Base-by-base conservation (phyloP, 1,284 basidiomycete genomes). In the Ustilago shanxiensis region DNA sequence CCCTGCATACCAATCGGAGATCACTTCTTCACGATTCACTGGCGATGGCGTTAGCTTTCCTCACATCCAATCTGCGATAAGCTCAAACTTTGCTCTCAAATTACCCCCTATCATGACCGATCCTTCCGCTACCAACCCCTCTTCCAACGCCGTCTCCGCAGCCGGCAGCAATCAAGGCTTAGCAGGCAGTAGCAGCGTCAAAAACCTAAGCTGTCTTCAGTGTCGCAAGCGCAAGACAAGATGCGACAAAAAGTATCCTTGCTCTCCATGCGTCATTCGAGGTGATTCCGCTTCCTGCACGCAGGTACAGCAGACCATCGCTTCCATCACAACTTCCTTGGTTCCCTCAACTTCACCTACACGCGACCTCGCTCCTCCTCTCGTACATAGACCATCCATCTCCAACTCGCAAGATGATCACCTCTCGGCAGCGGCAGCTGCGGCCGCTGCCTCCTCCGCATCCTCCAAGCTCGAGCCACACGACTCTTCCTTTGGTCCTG, bases 161-260 rank as follows among this genome's bases (percentile, higher is more conserved):
- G 47, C 20, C 54, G 64, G 28, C 22, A 14, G 26, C 41, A 58
- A 49, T 16, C 4, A 45, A 33, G n/a, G 33, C 39, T 7, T 55
- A 10, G 39, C 26, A 14, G 52, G 39, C 9, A 62, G 41, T 56
- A 75, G 72, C 60, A 70, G 63, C 67, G 64, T 70, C 60, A 75
- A 75, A 51, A 75, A 70, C 26, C 72, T 75, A 55, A 75, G 72
- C 58, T 75, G 72, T 45, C 57, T 75, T 18, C 67, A 75, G 54
- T 75, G 72, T 57, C 72, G 72, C 53, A 75, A 67, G 31, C 72
- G 72, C 67, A 75, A 75, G 54, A 75, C 72, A 11, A 57, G 72
- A 64, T 75, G 72, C 26, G 72, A 75, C 35, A 70, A 70, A 45
- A 75, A 75, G 52, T 75, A 75, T 24, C 72, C 72, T 16, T 75